Evolutionary conservation across 176 grass and related monocot genomes (phyloP).

Genomic region (Neostapfia colusana): DNA sequence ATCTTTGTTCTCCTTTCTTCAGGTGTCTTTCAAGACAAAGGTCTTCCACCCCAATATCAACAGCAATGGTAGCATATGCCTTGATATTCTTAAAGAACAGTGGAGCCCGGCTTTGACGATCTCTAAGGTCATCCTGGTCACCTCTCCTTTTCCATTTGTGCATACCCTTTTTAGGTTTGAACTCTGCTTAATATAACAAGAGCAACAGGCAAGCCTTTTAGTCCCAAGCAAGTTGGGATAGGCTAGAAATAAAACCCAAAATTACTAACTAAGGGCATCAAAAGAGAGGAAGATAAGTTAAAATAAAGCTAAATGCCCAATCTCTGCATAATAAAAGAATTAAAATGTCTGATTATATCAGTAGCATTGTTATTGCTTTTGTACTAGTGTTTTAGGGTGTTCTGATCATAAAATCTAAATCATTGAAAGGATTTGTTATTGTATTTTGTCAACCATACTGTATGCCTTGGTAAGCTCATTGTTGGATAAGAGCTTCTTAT

Average conservation of each 20-base stretch:
- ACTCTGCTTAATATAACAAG: background rate
- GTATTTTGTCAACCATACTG: background rate
- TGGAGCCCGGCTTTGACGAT: slow-evolving; percentile 68
- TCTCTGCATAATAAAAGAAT: background rate
- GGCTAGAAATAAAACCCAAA: background rate
- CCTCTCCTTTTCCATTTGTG: background rate
- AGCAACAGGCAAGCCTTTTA: background rate
- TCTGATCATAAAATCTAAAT: background rate
- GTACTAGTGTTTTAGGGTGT: background rate
- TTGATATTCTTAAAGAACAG: slow-evolving; percentile 65
- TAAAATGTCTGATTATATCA: background rate
- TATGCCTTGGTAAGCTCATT: background rate
- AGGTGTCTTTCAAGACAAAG: slow-evolving; percentile 68
- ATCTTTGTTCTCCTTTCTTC: background rate
- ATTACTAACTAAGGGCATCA: background rate
- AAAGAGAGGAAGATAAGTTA: background rate
- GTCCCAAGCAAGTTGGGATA: background rate
- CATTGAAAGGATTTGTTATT: background rate
- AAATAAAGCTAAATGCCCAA: background rate
- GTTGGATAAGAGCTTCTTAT: background rate
- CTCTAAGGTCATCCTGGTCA: slow-evolving; percentile 45
- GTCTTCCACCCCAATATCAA: slow-evolving; percentile 70
- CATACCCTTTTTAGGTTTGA: background rate
- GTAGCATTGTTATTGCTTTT: background rate
- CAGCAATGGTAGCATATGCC: slow-evolving; percentile 67